A percentile compares a stretch with the other conserved stretches of the same genome.
Conservation (phyloP, 2,329 filamentous ascomycete species). For the Ophiostoma quercus region DNA sequence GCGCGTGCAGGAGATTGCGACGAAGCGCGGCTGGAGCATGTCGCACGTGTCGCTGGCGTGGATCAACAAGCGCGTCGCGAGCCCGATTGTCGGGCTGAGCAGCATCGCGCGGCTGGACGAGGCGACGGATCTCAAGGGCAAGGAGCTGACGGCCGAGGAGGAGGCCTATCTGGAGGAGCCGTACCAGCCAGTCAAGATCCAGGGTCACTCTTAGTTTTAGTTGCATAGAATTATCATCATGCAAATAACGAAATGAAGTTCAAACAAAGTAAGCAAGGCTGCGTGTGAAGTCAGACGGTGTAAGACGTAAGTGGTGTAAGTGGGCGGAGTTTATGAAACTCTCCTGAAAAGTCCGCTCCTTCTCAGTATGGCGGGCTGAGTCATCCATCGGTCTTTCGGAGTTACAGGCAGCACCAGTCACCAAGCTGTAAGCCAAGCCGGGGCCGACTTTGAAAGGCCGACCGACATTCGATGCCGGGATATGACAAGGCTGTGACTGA, state of each 20-base stretch:
- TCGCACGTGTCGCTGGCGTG: constrained; percentile 58
- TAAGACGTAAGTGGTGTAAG: neutral
- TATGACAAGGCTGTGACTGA: neutral
- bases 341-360: neutral
- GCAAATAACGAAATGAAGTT: neutral
- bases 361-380: neutral
- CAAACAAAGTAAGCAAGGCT: neutral
- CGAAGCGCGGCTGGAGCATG: constrained; percentile 27
- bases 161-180: constrained; percentile 57
- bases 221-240: too few relatives aligned
- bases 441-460: neutral
- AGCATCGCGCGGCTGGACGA: constrained; percentile 57
- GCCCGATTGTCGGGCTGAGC: constrained; percentile 58
- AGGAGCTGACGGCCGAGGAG: constrained; percentile 53
- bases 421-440: neutral
- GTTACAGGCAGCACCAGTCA: neutral
- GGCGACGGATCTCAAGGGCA: constrained; percentile 45
- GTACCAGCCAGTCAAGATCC: constrained; percentile 50
- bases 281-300: neutral
- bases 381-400: neutral
- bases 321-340: neutral
- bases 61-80: constrained; percentile 49
- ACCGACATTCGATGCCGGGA: neutral
- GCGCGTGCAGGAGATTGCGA: constrained; percentile 27
- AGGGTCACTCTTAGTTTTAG: constrained; percentile 32